Evolutionary conservation across 331 rosid genomes (phyloP).

Genomic region (Acacia pycnantha): DNA sequence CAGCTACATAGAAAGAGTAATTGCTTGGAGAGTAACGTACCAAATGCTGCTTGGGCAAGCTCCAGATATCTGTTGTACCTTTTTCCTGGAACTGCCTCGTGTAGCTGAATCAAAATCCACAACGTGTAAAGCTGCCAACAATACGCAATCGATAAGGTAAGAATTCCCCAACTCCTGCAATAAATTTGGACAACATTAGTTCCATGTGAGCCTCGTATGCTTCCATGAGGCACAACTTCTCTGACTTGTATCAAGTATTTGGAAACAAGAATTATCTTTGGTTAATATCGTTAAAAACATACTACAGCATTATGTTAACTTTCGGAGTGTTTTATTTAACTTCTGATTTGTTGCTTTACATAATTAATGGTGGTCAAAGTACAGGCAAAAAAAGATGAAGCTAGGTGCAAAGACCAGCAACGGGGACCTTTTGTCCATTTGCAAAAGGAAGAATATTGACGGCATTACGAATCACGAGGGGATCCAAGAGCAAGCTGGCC

Average conservation of each 20-base stretch:
- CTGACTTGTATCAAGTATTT: neutral
- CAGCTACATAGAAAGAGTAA: neutral
- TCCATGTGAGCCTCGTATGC: constrained; percentile 12
- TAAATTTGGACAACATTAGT: constrained; percentile 23
- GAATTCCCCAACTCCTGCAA: constrained; percentile 96
- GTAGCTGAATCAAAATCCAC: constrained; percentile 96
- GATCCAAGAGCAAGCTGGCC: constrained; percentile 15
- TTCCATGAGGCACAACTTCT: neutral
- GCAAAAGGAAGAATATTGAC: neutral
- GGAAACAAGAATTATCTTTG: neutral
- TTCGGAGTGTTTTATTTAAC: neutral
- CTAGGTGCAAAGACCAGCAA: constrained; percentile 3
- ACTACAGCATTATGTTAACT: neutral
- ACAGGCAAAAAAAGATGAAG: neutral
- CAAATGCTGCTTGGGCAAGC: constrained; percentile 97
- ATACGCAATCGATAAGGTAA: constrained; percentile 86
- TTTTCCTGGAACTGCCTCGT: constrained; percentile 98
- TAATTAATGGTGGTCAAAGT: constrained; percentile 17
- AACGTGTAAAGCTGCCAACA: constrained; percentile 93
- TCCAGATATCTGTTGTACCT: constrained; percentile 97
- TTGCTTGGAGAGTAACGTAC: constrained; percentile 47
- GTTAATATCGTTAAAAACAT: neutral
- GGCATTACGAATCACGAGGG: neutral
- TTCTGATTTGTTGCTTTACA: neutral
- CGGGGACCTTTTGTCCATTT: constrained; percentile 14